Base-by-base conservation (phyloP, 1,284 basidiomycete genomes). In the Athelia sp. region DNA sequence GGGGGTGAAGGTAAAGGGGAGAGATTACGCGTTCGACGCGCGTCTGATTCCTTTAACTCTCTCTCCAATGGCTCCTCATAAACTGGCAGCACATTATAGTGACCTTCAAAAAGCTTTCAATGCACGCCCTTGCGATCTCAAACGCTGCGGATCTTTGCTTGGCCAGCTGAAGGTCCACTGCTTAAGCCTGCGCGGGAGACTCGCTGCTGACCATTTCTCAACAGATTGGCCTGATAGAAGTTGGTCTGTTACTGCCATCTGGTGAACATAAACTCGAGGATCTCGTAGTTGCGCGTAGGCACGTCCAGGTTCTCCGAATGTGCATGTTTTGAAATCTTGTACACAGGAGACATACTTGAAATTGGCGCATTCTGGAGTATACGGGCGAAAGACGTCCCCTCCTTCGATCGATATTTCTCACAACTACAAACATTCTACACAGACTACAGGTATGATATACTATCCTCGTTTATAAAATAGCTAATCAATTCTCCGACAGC, bases 281-380 rank as follows among this genome's bases (percentile, higher is more conserved):
- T 61, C 73, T 89, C 44, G 71, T 78, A 42, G 72, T 86, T 54
- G 81, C 87, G 58, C 87, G 88, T 90, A 62, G 46, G 84, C 74
- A 13, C 34, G 44, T 3, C 22, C 10, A 26, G 26, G 13, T 26
- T 23, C 24, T 44, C 45, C 3, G 36, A 38, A 32, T 13, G 38
- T 14, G 21, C 8, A 50, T 36, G 45, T 46, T 46, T 53, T 43
- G 35, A 50, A 43, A 35, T 23, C 21, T 43, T 49, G 24, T 17
- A 38, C 50, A 50, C 71, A 90, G 90, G 96, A 55, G 92, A 97
- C 54, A 90, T 98, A 48, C 84, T 99, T 50, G 96, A 98, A 74
- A 87, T 98, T 58, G 96, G 94, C 43, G 92, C 95, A 15, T 90
- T 97, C 71, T 89, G 89, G 74, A 93, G 94, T 53, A 88, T 99